These are phyloP conservation scores for Aschersonia sp. DNA, from an alignment of 2,329 filamentous ascomycete species.

Conservation along the genomic window DNA sequence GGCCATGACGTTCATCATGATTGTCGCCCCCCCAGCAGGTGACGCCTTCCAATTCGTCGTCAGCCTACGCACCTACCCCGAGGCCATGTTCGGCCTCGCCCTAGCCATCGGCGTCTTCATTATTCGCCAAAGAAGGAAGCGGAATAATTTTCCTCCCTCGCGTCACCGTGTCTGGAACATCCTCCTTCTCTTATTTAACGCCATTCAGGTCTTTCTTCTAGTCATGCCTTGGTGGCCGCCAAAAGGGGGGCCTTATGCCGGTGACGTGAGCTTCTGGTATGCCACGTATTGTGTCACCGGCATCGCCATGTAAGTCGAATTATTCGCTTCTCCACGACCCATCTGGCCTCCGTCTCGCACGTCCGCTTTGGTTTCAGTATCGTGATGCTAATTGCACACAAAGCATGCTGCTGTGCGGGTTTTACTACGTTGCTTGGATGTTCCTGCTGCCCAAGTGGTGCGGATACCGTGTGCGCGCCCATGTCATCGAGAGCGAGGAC, in stretches of 20 bases:
- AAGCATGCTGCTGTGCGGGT: constrained; percentile 34
- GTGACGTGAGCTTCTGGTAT: constrained; percentile 62
- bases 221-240: constrained; percentile 63
- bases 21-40: constrained; percentile 43
- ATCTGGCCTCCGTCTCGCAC: not conserved
- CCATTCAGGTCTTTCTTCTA: constrained; percentile 46
- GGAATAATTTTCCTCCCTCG: constrained; percentile 29
- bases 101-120: constrained; percentile 43
- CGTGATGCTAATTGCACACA: not conserved
- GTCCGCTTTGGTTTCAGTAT: not conserved
- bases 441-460: constrained; percentile 35
- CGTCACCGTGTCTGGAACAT: constrained; percentile 46
- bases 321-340: not conserved
- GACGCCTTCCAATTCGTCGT: constrained; percentile 54
- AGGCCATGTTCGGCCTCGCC: constrained; percentile 39
- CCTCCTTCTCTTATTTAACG: constrained; percentile 42
- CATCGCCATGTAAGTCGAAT: constrained; percentile 41
- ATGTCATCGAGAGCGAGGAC: constrained; percentile 35
- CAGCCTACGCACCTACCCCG: constrained; percentile 43
- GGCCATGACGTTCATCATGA: constrained; percentile 43
- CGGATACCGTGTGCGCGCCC: constrained; percentile 40
- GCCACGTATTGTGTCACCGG: constrained; percentile 53
- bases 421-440: constrained; percentile 48
- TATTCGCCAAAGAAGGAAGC: constrained; percentile 38
- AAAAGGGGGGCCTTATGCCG: constrained; percentile 38